Base-by-base conservation (phyloP, 2,329 filamentous ascomycete genomes). In the Talaromyces albobiverticillius region DNA sequence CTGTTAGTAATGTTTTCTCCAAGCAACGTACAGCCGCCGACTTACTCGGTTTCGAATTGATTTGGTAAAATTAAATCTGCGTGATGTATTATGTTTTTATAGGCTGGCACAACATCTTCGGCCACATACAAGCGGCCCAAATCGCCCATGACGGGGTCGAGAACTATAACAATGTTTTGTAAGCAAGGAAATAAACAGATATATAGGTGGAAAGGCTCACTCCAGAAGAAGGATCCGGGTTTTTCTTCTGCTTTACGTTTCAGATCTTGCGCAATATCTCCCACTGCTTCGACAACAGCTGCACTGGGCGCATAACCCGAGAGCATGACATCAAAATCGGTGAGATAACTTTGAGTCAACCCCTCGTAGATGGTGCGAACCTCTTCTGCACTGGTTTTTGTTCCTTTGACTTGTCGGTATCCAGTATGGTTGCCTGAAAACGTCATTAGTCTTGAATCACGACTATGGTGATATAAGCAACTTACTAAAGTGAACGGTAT, bases 141-240 rank as follows among this genome's bases (percentile, higher is more conserved):
- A 69, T 99, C 94, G 26, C 94, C 94, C 94, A 99, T 99, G 46
- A 99, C 94, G 0, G 95, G 94, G 70, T 99, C 94, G 23, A 99
- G 81, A 2, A 96, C 90, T 85, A 58, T 38, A 25, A 31, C 13
- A 20, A 25, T 14, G 8, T 4, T 38, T 7, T 2, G 11, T 45
- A 8, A 45, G 42, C 42, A 45, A 45, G 10, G 11, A 16, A n/a
- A 16, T 13, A 26, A 16, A 34, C 11, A 6, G 9, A 20, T 23
- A 3, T 10, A 32, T 16, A 22, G 7, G 2, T 2, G 4, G n/a
- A 29, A 23, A 8, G 16, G 14, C 78, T 57, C 61, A 84, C 82
- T 76, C 93, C 93, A 97, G 74, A 97, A 97, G 76, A 97, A 96
- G 43, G 81, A 84, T 0, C 90, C 89, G 0, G 88, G 86, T 29